Evolutionary conservation across 2,329 filamentous ascomycete genomes (phyloP).

Genomic region (Hymenoscyphus albidus): DNA sequence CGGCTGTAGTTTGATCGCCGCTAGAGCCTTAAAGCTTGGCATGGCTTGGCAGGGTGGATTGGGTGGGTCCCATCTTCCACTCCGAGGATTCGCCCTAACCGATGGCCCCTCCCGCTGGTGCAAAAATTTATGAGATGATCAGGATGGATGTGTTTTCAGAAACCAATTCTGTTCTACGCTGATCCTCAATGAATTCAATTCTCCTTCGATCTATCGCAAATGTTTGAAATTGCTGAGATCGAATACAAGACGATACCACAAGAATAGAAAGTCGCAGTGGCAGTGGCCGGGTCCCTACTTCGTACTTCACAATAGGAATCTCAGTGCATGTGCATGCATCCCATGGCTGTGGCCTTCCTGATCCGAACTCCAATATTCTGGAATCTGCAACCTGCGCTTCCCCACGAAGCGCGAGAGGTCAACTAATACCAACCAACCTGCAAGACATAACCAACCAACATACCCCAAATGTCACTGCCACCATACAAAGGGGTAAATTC

Average conservation of each 20-base stretch:
- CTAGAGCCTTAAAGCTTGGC: not conserved
- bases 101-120: not conserved
- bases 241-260: no score
- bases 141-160: not conserved
- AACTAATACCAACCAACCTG: no score
- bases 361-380: not conserved
- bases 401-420: constrained; percentile 1
- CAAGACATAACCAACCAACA: not conserved
- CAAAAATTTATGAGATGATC: not conserved
- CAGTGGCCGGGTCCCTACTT: no score
- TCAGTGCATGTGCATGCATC: no score
- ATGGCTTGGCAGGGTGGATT: no score
- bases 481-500: not conserved
- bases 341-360: not conserved
- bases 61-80: not conserved
- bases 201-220: no score
- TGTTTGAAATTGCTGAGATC: no score
- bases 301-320: no score
- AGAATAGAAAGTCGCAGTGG: no score
- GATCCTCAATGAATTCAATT: not conserved
- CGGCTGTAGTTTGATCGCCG: not conserved
- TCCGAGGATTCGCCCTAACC: not conserved
- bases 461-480: not conserved
- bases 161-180: not conserved
- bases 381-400: not conserved